Evolutionary conservation across 371 early-diverging fungal species (phyloP).

Genomic region (Conidiobolus incongruus): DNA sequence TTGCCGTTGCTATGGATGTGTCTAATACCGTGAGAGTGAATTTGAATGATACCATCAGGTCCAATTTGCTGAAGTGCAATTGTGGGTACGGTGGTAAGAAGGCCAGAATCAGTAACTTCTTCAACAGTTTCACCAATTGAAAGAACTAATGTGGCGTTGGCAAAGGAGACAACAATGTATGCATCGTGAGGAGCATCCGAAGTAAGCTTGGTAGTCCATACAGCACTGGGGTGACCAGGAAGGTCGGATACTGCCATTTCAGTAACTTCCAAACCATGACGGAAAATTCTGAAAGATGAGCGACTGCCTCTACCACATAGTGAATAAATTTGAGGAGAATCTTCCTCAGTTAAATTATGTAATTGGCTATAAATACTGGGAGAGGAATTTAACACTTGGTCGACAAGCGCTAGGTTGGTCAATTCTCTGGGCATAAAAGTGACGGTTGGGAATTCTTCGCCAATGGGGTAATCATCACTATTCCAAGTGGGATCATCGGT

Average conservation of each 20-base stretch:
- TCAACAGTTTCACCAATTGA: conserved; percentile 88
- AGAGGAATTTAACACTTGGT: background rate
- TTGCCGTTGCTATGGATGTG: conserved; percentile 68
- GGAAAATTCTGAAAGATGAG: conserved; percentile 64
- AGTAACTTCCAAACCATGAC: conserved; percentile 77
- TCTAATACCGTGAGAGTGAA: conserved; percentile 72
- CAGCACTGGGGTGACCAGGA: conserved; percentile 81
- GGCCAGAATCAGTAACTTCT: conserved; percentile 79
- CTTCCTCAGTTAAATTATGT: conserved; percentile 70
- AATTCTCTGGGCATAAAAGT: background rate
- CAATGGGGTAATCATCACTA: no score
- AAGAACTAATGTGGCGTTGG: conserved; percentile 78
- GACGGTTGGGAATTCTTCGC: no score
- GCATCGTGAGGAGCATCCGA: conserved; percentile 35
- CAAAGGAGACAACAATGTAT: conserved; percentile 83
- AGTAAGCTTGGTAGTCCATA: conserved; percentile 75
- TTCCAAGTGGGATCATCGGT: conserved; percentile 16
- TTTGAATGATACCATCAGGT: conserved; percentile 77
- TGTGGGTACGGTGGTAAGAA: conserved; percentile 57
- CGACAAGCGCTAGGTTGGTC: background rate
- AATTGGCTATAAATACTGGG: conserved; percentile 19
- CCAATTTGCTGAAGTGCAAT: conserved; percentile 66
- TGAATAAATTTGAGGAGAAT: conserved; percentile 80
- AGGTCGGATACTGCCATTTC: conserved; percentile 83
- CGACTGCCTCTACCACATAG: conserved; percentile 65